phyloP scores from a whole-genome alignment of 164 flowering plant genomes.

The Vitis labrusca region DNA sequence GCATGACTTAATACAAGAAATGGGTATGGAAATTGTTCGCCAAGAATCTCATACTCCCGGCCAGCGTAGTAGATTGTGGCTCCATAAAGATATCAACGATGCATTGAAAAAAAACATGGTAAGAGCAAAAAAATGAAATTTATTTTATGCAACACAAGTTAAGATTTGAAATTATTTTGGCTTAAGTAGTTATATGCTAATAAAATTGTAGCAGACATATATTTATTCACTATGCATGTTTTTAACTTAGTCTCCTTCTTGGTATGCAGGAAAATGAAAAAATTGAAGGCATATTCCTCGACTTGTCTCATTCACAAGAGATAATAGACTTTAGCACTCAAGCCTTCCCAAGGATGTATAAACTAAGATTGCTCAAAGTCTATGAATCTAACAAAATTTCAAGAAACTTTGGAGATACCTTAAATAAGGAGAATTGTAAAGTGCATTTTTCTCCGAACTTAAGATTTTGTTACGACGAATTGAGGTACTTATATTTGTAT shows the following conservation, averaged over 20 bases:
- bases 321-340: neutral
- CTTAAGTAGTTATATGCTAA: too few species aligned
- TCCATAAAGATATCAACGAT: neutral
- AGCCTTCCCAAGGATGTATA: neutral
- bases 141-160: too few species aligned
- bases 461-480: neutral
- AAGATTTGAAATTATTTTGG: too few species aligned
- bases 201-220: too few species aligned
- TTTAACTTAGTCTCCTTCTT: neutral
- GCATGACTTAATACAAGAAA: too few species aligned
- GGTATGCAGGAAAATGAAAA: conserved; percentile 2
- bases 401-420: neutral
- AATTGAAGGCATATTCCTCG: neutral
- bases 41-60: neutral
- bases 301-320: neutral
- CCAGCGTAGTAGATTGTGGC: neutral
- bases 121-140: neutral
- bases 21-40: too few species aligned
- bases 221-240: too few species aligned
- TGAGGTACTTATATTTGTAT: conserved; percentile 5
- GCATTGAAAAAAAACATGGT: conserved; percentile 3
- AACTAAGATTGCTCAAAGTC: conserved; percentile 6
- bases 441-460: neutral
- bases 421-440: too few species aligned
- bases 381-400: neutral